Percentiles rank a stretch among this genome's conserved stretches.
Conservation (phyloP, 129 eudicot species). For the Glebionis coronaria region DNA sequence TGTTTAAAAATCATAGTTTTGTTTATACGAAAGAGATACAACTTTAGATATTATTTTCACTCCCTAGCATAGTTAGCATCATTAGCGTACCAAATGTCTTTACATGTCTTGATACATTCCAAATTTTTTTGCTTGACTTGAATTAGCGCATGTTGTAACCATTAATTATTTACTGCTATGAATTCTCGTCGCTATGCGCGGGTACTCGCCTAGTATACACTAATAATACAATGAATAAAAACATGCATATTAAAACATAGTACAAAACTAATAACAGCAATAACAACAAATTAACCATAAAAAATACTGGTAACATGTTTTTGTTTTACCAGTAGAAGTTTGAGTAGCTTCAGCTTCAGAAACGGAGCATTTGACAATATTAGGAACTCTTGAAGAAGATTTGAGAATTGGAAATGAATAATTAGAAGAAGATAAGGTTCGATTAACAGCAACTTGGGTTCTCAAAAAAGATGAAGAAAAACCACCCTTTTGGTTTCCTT, state of each 20-base stretch:
- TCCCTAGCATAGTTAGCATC: no score
- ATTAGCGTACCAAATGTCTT: no score
- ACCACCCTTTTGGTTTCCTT: constrained; percentile 13
- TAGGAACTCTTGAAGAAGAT: constrained; percentile 34
- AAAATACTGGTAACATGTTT: neutral
- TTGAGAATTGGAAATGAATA: constrained; percentile 27
- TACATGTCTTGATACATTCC: no score
- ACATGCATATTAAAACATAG: neutral
- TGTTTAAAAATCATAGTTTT: no score
- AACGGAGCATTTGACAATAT: constrained; percentile 65
- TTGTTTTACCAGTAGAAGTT: constrained; percentile 40
- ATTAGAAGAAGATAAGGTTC: constrained; percentile 36
- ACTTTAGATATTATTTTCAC: no score
- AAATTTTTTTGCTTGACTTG: no score
- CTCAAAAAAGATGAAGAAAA: constrained; percentile 38
- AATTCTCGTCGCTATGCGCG: no score
- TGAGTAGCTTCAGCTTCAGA: constrained; percentile 55
- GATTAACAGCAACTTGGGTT: constrained; percentile 40
- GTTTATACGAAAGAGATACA: no score
- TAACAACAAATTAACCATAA: neutral
- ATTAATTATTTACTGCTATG: no score
- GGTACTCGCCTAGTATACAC: no score
- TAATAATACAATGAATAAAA: neutral
- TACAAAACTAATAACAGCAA: neutral
- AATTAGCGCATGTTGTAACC: no score